Evolutionary conservation across 2,329 filamentous ascomycete species (phyloP).

Genomic region (Pseudogymnoascus sp.): DNA sequence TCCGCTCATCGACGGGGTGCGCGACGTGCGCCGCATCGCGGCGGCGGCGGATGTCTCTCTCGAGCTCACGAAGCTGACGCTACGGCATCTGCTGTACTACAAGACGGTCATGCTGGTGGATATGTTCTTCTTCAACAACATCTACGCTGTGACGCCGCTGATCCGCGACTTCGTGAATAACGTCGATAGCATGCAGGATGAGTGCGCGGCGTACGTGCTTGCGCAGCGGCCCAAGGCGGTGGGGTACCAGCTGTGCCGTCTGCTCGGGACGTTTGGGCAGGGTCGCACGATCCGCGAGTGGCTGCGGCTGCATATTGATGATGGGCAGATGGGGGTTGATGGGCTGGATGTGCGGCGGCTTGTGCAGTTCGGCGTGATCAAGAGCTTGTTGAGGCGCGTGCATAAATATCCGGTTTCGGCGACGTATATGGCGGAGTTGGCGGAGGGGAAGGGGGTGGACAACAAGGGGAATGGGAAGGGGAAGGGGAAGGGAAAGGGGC

Average conservation of each 20-base stretch:
- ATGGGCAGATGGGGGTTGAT: conserved; percentile 55
- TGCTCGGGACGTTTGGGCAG: conserved; percentile 79
- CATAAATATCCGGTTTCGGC: conserved; percentile 80
- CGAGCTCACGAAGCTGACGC: conserved; percentile 73
- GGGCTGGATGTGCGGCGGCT: conserved; percentile 83
- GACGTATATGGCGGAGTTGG: conserved; percentile 49
- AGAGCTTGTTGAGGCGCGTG: conserved; percentile 85
- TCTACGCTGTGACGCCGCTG: conserved; percentile 74
- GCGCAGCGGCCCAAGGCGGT: conserved; percentile 22
- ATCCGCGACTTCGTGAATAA: conserved; percentile 75
- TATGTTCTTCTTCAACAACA: conserved; percentile 87
- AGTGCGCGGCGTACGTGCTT: conserved; percentile 80
- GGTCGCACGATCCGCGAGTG: conserved; percentile 81
- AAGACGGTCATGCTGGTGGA: conserved; percentile 84
- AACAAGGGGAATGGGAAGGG: conserved; percentile 14
- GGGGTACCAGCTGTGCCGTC: conserved; percentile 58
- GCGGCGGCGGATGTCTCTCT: conserved; percentile 78
- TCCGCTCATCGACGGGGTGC: conserved; percentile 81
- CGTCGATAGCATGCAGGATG: conserved; percentile 64
- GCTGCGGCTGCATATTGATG: conserved; percentile 65
- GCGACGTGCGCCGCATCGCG: conserved; percentile 80
- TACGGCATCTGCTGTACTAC: conserved; percentile 88
- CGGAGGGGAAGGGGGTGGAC: conserved; percentile 38
- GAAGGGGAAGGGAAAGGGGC: conserved; percentile 25
- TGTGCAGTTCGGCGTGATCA: conserved; percentile 93